phyloP scores from a whole-genome alignment of 176 grass and related monocot species.

The Tillandsia fasciculata region DNA sequence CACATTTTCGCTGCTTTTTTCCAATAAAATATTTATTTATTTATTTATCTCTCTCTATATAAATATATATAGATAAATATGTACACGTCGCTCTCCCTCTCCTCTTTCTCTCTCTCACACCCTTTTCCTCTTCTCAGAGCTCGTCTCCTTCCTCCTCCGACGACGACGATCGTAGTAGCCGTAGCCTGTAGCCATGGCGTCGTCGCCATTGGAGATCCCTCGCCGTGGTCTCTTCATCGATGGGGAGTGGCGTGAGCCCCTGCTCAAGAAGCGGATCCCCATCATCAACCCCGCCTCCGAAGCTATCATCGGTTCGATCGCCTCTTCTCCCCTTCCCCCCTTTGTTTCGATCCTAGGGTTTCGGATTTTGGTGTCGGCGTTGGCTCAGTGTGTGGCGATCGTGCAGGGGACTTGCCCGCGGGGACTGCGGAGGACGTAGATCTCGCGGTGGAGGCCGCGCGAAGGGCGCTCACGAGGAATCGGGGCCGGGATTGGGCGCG shows the following conservation, averaged over 20 bases:
- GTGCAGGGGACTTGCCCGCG: slow-evolving; percentile 77
- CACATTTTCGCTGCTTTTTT: too few relatives aligned
- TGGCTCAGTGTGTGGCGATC: background rate
- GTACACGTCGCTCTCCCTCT: too few relatives aligned
- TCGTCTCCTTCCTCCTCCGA: too few relatives aligned
- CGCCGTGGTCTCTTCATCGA: slow-evolving; percentile 69
- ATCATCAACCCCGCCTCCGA: slow-evolving; percentile 82
- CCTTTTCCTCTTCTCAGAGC: too few relatives aligned
- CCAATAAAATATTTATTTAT: too few relatives aligned
- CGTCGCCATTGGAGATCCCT: slow-evolving; percentile 23
- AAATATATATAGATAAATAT: too few relatives aligned
- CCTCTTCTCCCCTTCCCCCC: background rate
- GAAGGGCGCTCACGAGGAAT: slow-evolving; percentile 61
- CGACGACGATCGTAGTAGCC: too few relatives aligned
- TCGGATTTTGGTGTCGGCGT: background rate
- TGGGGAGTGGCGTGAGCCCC: slow-evolving; percentile 70
- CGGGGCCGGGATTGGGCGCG: slow-evolving; percentile 76
- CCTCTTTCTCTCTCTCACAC: too few relatives aligned
- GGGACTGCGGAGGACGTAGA: slow-evolving; percentile 88
- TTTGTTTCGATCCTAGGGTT: background rate
- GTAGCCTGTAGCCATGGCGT: background rate
- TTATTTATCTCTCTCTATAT: too few relatives aligned
- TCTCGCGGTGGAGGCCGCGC: slow-evolving; percentile 67
- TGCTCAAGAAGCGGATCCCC: slow-evolving; percentile 60
- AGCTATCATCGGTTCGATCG: slow-evolving; percentile 40